Base-by-base conservation (phyloP, 192 early-diverging fungal genomes). In the Backusella mclennaniae region DNA sequence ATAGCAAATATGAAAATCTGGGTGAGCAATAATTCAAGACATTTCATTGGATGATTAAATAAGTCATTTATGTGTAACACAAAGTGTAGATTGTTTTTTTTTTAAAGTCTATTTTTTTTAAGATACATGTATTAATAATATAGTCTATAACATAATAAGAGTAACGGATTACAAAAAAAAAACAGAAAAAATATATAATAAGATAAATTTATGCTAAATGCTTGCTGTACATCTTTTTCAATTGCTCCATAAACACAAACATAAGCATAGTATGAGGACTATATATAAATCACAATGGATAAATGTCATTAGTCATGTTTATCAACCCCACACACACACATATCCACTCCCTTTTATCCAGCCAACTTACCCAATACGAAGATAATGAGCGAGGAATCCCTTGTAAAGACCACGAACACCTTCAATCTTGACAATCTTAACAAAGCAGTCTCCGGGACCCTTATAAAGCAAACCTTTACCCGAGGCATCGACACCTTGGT, bases 181-280 rank as follows among this genome's bases (percentile, higher is more conserved):
- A 29, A 21, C 23, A 23, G n/a, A 12, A 26, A 59, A 26, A 26
- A 59, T 26, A 26, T 26, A 59, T 59, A 59, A 59, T 59, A 26
- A 23, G 56, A 29, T 26, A 63, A 26, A 56, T 21, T 44, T 56
- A 74, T n/a, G 70, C 44, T 29, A 79, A 67, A 35, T 77, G 75
- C 15, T 71, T 46, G 38, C 35, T 68, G 35, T 77, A 83, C 17
- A 75, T 23, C 31, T 19, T 77, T 69, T 79, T 84, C 76, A 90
- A 78, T 82, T 95, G 93, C 85, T 95, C 95, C 77, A 96, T 83
- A 82, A 97, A 96, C 19, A 97, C 92, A 85, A 97, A 93, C 84
- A 93, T 96, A 44, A 97, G 85, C 49, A 96, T 89, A n/a, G 95
- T 97, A 70, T 97, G 95, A 38, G 96, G 96, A 12, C 91, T 91